A percentile compares a stretch with the other conserved stretches of the same genome.
Evolutionary conservation across 148 eudicot genomes (phyloP).

Genomic region (Rhododendron ovatum): DNA sequence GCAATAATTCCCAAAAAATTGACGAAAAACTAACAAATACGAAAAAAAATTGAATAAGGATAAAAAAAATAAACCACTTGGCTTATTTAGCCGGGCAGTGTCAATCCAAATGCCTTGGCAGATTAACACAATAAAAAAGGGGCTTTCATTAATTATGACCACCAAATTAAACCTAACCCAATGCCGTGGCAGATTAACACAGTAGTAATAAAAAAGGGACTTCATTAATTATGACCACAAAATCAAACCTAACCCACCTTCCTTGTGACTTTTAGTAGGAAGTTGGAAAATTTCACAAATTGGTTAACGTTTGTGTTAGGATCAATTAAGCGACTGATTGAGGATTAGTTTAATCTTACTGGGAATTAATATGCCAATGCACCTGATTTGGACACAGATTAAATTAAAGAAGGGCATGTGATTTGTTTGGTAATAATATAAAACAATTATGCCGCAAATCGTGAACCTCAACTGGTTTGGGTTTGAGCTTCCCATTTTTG

Average conservation of each 20-base stretch:
- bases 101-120: background rate
- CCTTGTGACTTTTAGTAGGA: constrained; percentile 11
- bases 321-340: background rate
- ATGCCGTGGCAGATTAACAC: background rate
- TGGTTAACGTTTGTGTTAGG: background rate
- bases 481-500: background rate
- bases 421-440: background rate
- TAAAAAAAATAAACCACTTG: no score
- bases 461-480: background rate
- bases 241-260: constrained; percentile 10
- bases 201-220: background rate
- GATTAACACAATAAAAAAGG: background rate
- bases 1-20: no score
- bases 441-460: background rate
- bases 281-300: background rate
- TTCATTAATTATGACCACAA: background rate
- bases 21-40: no score
- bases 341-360: constrained; percentile 7
- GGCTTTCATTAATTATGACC: background rate
- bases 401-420: background rate
- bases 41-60: no score
- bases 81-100: background rate
- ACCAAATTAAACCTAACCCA: constrained; percentile 5
- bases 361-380: constrained; percentile 8
- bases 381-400: constrained; percentile 5